These are phyloP conservation scores for Neurospora terricola DNA, from an alignment of 495 filamentous ascomycete genomes.

Conservation along the genomic window DNA sequence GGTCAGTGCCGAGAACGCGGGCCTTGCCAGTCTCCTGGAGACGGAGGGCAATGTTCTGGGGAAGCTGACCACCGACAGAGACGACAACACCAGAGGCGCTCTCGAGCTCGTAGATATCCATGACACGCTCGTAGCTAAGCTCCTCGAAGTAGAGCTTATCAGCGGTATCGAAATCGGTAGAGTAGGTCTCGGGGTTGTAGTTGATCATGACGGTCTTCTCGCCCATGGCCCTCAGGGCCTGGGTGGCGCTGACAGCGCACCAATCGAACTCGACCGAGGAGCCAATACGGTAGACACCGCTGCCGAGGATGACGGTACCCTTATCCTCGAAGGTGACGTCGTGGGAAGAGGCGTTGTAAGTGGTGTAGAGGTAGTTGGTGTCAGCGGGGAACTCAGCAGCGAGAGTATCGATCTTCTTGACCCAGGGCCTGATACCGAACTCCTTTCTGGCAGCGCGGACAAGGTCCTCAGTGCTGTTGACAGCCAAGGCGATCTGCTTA, in stretches of 20 bases:
- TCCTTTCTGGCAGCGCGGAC: constrained; percentile 76
- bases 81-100: constrained; percentile 81
- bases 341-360: constrained; percentile 93
- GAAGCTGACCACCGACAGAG: constrained; percentile 89
- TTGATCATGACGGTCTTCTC: constrained; percentile 99
- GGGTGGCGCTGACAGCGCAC: constrained; percentile 92
- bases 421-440: constrained; percentile 80
- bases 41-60: constrained; percentile 91
- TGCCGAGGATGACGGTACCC: constrained; percentile 79
- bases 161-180: constrained; percentile 87
- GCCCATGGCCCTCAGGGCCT: constrained; percentile 76
- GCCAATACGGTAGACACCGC: constrained; percentile 93
- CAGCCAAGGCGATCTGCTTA: constrained; percentile 82
- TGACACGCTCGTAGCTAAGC: constrained; percentile 91
- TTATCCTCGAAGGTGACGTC: constrained; percentile 95
- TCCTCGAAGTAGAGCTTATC: constrained; percentile 97
- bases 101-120: constrained; percentile 98
- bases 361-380: constrained; percentile 96
- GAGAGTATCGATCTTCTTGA: constrained; percentile 97
- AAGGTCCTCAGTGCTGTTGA: constrained; percentile 77
- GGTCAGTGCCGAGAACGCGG: constrained; percentile 83
- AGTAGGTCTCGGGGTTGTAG: constrained; percentile 83
- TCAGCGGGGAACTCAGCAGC: constrained; percentile 97
- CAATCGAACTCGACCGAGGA: constrained; percentile 98
- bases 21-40: constrained; percentile 87